Base-by-base conservation (phyloP, 352 stramenopile species). In the Phytopythium litorale region DNA sequence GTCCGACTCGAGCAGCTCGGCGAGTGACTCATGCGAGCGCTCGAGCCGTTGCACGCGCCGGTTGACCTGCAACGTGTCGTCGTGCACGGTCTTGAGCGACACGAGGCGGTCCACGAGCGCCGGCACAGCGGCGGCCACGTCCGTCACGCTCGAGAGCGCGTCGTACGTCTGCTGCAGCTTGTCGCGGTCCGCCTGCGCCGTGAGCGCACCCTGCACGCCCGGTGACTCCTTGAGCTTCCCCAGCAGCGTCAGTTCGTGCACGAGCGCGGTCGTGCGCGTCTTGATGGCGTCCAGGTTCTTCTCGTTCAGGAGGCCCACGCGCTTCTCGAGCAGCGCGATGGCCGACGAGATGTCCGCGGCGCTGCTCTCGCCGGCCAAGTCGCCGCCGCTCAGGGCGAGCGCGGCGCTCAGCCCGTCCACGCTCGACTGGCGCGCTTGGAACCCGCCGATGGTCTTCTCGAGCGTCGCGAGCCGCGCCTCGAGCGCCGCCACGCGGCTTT, bases 261-360 rank as follows among this genome's bases (percentile, higher is more conserved):
- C 70, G 2, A 94, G 73, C 45, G 82, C 83, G 2, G 81, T 85
- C 7, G 84, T 89, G 40, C 85, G 85, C 33, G 76, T 80, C 68
- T 89, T 92, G 33, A 94, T 80, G 6, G 85, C 75, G 63, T 92
- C 83, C 46, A 94, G 45, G 66, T 89, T 89, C 60, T 90, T 88
- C 48, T 89, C 76, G 46, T 73, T 90, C 54, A 94, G 76, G 56
- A 94, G 55, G 1, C 67, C 71, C 35, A 94, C 78, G 56, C 80
- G 81, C 60, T 75, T 81, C 65, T 94, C 85, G 51, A 94, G 64
- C 52, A 81, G 70, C 19, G 75, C 59, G n/a, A 90, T 64, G 1
- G 74, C 59, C 12, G 83, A 78, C 33, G 68, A 75, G 25, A 90
- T 56, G 35, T 88, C 72, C 12, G 63, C 56, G 25, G 54, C 60